Conservation (phyloP, 2,329 filamentous ascomycete species). For the Thermomyces lanuginosus region DNA sequence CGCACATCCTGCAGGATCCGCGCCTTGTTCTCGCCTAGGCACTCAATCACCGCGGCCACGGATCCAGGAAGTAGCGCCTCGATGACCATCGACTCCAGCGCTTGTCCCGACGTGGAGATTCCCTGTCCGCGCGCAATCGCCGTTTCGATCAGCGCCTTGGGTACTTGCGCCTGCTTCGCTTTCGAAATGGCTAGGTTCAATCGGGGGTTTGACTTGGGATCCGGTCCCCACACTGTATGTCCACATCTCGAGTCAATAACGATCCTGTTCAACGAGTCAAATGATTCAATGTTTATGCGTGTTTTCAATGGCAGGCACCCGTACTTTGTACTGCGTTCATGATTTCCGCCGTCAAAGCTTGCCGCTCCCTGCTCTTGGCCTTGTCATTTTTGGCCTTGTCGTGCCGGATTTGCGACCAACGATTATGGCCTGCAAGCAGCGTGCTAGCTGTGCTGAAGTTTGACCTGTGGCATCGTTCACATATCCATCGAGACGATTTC, state of each 20-base stretch:
- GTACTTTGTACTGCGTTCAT: conserved; percentile 57
- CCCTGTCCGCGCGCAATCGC: conserved; percentile 84
- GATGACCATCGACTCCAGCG: conserved; percentile 60
- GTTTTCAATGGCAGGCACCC: conserved; percentile 10
- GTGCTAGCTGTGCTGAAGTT: conserved; percentile 33
- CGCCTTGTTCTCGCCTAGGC: conserved; percentile 66
- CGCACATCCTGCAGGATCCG: conserved; percentile 60
- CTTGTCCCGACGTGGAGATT: conserved; percentile 53
- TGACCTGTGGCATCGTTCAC: conserved; percentile 23
- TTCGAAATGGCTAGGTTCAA: conserved; percentile 55
- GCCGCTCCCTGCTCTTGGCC: conserved; percentile 56
- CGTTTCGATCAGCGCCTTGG: conserved; percentile 67
- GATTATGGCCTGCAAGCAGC: conserved; percentile 57
- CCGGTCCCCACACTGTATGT: conserved; percentile 53
- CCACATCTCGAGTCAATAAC: neutral
- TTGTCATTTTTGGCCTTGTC: conserved; percentile 75
- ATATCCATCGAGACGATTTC: conserved; percentile 7
- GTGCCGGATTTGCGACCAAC: conserved; percentile 93
- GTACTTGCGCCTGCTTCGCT: conserved; percentile 74
- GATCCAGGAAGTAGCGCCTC: conserved; percentile 66
- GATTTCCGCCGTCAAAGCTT: conserved; percentile 53
- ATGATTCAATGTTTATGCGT: too few relatives aligned
- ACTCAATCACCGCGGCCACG: conserved; percentile 64
- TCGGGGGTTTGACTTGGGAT: conserved; percentile 57
- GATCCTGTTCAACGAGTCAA: too few relatives aligned